These are phyloP conservation scores for Pleoardoris graminearum DNA, from an alignment of 2,329 filamentous ascomycete species.

Conservation along the genomic window DNA sequence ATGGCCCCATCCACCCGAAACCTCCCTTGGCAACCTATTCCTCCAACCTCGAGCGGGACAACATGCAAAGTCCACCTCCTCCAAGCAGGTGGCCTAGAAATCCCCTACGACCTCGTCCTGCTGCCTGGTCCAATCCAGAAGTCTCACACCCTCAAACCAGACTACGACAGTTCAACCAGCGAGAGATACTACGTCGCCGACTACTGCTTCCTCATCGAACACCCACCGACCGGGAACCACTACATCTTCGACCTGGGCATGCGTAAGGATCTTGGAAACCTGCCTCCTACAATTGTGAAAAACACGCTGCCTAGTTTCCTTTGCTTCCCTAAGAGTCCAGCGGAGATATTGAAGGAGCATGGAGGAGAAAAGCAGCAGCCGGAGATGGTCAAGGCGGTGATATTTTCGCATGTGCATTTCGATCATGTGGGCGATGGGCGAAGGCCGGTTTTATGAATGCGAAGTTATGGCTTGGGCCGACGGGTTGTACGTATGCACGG, in stretches of 20 bases:
- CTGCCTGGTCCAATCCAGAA: conserved; percentile 47
- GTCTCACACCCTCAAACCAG: conserved; percentile 47
- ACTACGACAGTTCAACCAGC: conserved; percentile 26
- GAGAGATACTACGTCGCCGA: conserved; percentile 31
- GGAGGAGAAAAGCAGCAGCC: conserved; percentile 36
- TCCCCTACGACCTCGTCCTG: conserved; percentile 53
- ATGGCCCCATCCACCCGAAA: conserved; percentile 4
- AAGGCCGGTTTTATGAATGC: conserved; percentile 41
- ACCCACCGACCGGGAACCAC: conserved; percentile 39
- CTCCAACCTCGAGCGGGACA: conserved; percentile 18
- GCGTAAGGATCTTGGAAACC: conserved; percentile 48
- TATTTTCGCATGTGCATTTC: conserved; percentile 47
- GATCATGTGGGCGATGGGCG: conserved; percentile 48
- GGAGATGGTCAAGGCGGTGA: conserved; percentile 46
- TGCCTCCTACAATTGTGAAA: conserved; percentile 49
- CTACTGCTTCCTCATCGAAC: conserved; percentile 39
- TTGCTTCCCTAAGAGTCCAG: conserved; percentile 36
- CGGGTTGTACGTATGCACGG: conserved; percentile 35
- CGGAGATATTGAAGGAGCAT: conserved; percentile 31
- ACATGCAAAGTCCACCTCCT: conserved; percentile 40
- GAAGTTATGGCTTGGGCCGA: conserved; percentile 47
- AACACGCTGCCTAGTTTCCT: conserved; percentile 46
- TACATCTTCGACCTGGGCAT: conserved; percentile 60
- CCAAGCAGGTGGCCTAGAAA: conserved; percentile 48
- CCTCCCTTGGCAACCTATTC: conserved; percentile 34